Evolutionary conservation across 495 filamentous ascomycete genomes (phyloP).

Genomic region (Annulohypoxylon stygium): DNA sequence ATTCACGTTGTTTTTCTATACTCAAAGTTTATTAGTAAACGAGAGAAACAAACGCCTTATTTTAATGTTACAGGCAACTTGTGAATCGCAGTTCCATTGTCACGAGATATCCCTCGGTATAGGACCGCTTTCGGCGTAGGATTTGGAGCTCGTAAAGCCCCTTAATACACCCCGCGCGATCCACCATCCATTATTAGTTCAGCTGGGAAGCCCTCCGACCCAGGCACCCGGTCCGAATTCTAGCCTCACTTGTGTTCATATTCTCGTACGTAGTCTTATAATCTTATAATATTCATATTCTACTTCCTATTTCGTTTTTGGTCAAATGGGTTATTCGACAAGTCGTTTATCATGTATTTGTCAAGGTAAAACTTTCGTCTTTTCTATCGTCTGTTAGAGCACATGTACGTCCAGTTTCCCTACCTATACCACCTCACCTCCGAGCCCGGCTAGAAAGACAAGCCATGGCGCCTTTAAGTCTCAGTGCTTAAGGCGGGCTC

Average conservation of each 20-base stretch:
- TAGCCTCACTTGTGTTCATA: neutral
- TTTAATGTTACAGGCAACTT: neutral
- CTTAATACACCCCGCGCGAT: conserved; percentile 31
- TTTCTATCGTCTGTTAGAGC: neutral
- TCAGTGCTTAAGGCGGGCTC: neutral
- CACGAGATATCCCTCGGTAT: neutral
- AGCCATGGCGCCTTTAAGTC: neutral
- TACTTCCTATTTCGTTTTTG: neutral
- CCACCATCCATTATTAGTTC: conserved; percentile 11
- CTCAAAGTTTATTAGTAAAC: neutral
- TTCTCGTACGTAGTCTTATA: neutral
- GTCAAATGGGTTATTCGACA: neutral
- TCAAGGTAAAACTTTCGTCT: neutral
- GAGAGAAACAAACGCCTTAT: neutral
- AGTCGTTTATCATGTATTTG: too few species aligned
- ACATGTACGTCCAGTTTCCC: neutral
- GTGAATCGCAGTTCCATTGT: neutral
- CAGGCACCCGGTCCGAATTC: conserved; percentile 5
- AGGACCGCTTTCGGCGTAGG: conserved; percentile 6
- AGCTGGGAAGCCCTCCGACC: conserved; percentile 20
- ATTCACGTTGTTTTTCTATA: neutral
- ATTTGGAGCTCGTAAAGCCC: conserved; percentile 13
- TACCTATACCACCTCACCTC: neutral
- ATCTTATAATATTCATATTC: neutral
- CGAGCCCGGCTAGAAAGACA: neutral